phyloP scores from a whole-genome alignment of 148 eudicot species.

The Simmondsia chinensis region DNA sequence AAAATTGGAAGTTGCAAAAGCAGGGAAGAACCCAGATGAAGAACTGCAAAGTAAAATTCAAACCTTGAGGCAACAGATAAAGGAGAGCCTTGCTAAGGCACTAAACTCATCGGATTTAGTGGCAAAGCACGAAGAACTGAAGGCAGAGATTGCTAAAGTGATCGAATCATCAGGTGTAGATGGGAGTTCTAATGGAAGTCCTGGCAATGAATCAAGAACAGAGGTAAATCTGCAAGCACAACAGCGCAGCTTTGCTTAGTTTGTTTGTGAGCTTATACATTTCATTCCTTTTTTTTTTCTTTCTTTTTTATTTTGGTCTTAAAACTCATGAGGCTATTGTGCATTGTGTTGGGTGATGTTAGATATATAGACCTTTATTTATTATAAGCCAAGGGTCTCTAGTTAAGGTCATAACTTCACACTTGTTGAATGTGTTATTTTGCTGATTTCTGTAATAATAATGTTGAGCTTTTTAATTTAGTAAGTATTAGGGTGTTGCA shows the following conservation, averaged over 20 bases:
- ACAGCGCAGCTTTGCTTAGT: constrained; percentile 21
- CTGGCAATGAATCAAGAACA: constrained; percentile 17
- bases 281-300: not conserved
- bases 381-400: no score
- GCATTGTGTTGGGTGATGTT: no score
- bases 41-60: constrained; percentile 42
- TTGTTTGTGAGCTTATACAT: constrained; percentile 10
- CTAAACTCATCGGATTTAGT: constrained; percentile 38
- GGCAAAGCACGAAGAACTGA: constrained; percentile 37
- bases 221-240: constrained; percentile 27
- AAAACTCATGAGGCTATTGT: no score
- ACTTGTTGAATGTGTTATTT: no score
- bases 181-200: constrained; percentile 26
- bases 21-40: constrained; percentile 33
- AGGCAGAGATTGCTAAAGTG: constrained; percentile 36
- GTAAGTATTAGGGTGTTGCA: no score
- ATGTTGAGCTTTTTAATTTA: no score
- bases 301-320: not conserved
- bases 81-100: constrained; percentile 41
- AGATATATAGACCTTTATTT: no score
- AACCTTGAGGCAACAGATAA: constrained; percentile 41
- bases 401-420: no score
- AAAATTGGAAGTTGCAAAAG: constrained; percentile 38
- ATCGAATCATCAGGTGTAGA: constrained; percentile 20
- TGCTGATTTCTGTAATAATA: no score